Percentiles rank a stretch among this genome's conserved stretches.
Conservation (phyloP, 2,329 filamentous ascomycete species). For the Trichoderma harzianum region DNA sequence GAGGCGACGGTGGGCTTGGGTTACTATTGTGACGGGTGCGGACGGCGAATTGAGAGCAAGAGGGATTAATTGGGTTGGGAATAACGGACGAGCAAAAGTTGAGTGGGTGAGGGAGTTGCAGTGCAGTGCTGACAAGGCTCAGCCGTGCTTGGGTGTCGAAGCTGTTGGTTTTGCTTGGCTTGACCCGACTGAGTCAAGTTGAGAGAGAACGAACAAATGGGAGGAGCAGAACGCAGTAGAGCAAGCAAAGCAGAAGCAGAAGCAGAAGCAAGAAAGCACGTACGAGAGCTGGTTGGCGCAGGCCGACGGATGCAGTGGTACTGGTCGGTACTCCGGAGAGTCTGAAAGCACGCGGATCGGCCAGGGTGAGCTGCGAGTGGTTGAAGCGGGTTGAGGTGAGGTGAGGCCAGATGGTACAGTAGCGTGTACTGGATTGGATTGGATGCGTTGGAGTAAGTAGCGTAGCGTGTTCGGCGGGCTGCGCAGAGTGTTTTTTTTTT, state of each 20-base stretch:
- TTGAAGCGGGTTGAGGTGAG: not conserved
- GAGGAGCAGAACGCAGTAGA: not conserved
- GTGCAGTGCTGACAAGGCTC: conserved; percentile 6
- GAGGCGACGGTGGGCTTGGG: conserved; percentile 15
- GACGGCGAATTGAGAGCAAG: conserved; percentile 12
- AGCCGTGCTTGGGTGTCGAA: not conserved
- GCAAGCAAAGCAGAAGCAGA: not conserved
- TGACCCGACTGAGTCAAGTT: not conserved
- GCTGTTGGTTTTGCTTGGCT: not conserved
- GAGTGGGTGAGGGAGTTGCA: not conserved
- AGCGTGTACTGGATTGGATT: not conserved
- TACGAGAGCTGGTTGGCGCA: conserved; percentile 12
- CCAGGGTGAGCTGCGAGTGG: conserved; percentile 8
- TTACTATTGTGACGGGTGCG: conserved; percentile 15
- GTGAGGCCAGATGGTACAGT: not conserved
- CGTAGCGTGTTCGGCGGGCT: not conserved
- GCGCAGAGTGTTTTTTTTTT: not conserved
- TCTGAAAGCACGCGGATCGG: conserved; percentile 1
- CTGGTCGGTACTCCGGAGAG: conserved; percentile 11
- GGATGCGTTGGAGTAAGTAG: not conserved
- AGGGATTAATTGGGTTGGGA: conserved; percentile 16
- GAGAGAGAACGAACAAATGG: not conserved
- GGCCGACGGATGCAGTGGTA: conserved; percentile 12
- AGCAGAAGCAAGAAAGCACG: not conserved
- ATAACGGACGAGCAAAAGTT: not conserved